Percentiles rank a stretch among this genome's conserved stretches.
phyloP scores from a whole-genome alignment of 345 rosid genomes.

The Syzygium aromaticum region DNA sequence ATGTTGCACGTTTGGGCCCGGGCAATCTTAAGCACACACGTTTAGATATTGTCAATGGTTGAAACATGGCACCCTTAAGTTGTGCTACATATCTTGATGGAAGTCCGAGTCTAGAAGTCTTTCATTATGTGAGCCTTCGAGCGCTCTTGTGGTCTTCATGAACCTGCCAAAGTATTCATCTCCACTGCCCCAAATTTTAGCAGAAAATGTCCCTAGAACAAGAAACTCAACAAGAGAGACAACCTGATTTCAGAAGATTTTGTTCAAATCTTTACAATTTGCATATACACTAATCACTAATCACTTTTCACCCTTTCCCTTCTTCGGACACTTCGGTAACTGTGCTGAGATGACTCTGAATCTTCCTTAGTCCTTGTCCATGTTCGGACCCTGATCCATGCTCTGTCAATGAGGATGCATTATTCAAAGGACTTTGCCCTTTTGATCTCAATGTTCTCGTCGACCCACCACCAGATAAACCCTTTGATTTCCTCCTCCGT shows the following conservation, averaged over 20 bases:
- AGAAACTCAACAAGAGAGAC: not conserved
- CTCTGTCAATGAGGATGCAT: not conserved
- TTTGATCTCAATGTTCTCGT: constrained; percentile 16
- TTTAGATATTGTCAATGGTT: too few species aligned
- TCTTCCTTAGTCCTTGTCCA: not conserved
- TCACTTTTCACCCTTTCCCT: not conserved
- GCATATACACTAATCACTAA: not conserved
- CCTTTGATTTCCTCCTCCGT: constrained; percentile 22
- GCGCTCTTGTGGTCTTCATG: not conserved
- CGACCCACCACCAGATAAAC: constrained; percentile 1
- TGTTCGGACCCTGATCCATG: not conserved
- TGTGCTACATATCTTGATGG: not conserved
- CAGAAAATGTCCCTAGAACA: not conserved
- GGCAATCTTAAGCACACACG: not conserved
- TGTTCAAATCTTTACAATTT: not conserved
- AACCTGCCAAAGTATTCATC: not conserved
- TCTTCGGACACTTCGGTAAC: not conserved
- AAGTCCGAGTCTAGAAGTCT: not conserved
- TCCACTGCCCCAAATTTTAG: not conserved
- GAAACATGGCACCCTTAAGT: too few species aligned
- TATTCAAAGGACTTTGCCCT: constrained; percentile 14
- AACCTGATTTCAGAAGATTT: not conserved
- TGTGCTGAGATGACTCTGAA: constrained; percentile 3
- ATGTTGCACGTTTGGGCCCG: not conserved
- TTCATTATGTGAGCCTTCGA: not conserved